Base-by-base conservation (phyloP, 805 yeast species). In the Maudiozyma serrabonitensis region DNA sequence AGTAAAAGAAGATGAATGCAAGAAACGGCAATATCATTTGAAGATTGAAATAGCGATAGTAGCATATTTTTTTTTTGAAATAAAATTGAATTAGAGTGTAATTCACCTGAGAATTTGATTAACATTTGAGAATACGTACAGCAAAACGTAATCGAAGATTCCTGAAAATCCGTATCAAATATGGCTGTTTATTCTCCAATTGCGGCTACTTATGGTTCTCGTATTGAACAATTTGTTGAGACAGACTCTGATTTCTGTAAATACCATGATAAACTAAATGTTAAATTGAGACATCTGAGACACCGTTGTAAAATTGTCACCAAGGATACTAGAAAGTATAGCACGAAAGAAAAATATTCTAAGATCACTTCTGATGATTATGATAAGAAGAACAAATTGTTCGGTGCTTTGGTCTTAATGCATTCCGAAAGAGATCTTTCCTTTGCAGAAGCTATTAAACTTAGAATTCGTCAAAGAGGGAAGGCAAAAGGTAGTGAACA, bases 401-500 rank as follows among this genome's bases (percentile, higher is more conserved):
- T 69, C 60, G 91, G 82, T 34, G 71, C 74, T 39, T 67, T 88
- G 25, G 64, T 80, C n/a, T 69, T 89, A 23, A 70, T 80, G 50
- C 75, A 76, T n/a, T 81, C 84, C 1, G 98, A 93, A 66, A 76
- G 96, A 61, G 86, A 87, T 56, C 70, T 62, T 31, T 59, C 65
- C 5, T 45, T 61, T 18, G 63, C 55, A 15, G 69, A 66, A 50
- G 49, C 51, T 19, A 55, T 63, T 38, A 65, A 63, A 46, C 35
- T 62, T 43, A 59, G 60, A 46, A 59, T 62, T n/a, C 58, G 63
- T 35, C 58, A 55, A 41, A 61, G 69, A 48, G 64, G 65, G 39
- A 56, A 58, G 32, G 54, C 59, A 34, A 64, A 71, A 51, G 56
- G 52, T 8, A 54, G 57, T 45, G 69, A 66, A 61, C 62, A 64